Evolutionary conservation across 2,329 filamentous ascomycete genomes (phyloP).

Genomic region (Neopestalotiopsis rosae): DNA sequence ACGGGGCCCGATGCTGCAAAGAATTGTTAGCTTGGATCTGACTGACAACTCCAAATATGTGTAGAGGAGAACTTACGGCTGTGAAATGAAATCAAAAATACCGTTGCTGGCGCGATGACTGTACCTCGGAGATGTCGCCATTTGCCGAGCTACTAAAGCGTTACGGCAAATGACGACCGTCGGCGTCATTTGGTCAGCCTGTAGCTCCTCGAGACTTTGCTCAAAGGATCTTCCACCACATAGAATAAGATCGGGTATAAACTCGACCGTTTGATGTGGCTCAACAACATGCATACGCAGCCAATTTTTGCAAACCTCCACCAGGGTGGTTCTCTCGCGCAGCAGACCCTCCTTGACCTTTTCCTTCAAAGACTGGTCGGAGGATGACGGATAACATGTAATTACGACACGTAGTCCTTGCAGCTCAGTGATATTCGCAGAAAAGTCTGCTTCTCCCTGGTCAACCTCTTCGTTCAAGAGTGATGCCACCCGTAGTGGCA

Average conservation of each 20-base stretch:
- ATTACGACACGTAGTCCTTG: neutral
- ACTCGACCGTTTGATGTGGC: neutral
- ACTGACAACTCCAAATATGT: too few relatives aligned
- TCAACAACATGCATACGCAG: neutral
- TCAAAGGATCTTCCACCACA: slow-evolving; percentile 26
- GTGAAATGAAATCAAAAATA: slow-evolving; percentile 44
- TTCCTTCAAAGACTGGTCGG: neutral
- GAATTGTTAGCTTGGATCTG: neutral
- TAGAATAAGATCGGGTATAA: slow-evolving; percentile 30
- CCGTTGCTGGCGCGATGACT: neutral
- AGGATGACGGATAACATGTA: neutral
- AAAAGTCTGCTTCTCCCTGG: neutral
- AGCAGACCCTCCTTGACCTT: neutral
- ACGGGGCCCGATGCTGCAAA: slow-evolving; percentile 39
- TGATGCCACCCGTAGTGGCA: neutral
- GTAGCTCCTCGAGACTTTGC: slow-evolving; percentile 18
- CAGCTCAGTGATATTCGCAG: neutral
- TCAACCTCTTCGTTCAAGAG: neutral
- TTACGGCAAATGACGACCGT: slow-evolving; percentile 41
- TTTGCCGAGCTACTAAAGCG: slow-evolving; percentile 34
- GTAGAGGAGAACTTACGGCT: slow-evolving; percentile 35
- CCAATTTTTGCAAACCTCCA: neutral
- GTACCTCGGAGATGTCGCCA: slow-evolving; percentile 6
- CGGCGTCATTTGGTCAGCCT: slow-evolving; percentile 22
- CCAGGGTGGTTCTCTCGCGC: neutral